Evolutionary conservation across 495 filamentous ascomycete genomes (phyloP).

Genomic region (Aspergillus sclerotiicarbonarius): DNA sequence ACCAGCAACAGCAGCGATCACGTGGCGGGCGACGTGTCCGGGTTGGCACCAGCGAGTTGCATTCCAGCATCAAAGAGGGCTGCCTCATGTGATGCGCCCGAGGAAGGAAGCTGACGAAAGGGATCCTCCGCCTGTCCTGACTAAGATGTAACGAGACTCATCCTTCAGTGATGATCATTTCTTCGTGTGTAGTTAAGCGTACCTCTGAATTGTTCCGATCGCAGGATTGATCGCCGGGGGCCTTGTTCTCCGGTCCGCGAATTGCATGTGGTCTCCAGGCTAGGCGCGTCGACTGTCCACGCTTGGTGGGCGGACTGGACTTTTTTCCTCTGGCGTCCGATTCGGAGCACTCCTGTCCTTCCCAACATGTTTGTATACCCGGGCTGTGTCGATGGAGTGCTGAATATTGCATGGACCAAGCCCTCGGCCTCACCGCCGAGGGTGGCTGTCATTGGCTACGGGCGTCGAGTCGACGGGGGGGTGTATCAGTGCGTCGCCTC

Average conservation of each 20-base stretch:
- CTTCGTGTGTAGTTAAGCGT: background rate
- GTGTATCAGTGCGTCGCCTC: background rate
- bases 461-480: background rate
- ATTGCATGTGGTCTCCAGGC: background rate
- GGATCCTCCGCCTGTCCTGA: background rate
- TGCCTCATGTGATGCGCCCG: constrained; percentile 74
- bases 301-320: background rate
- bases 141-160: background rate
- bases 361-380: background rate
- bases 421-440: background rate
- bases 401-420: background rate
- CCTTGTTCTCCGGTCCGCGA: background rate
- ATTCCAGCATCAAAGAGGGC: constrained; percentile 84
- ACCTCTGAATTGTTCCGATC: background rate
- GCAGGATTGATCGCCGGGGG: background rate
- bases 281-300: background rate
- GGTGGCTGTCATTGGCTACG: background rate
- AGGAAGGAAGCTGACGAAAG: background rate
- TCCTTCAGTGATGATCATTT: background rate
- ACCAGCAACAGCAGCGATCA: constrained; percentile 21
- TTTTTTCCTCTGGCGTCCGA: background rate
- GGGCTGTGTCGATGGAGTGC: background rate
- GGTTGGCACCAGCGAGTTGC: constrained; percentile 77
- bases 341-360: background rate
- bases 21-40: constrained; percentile 62